Conservation (phyloP, 1,284 basidiomycete genomes). For the Sutorius eximius region DNA sequence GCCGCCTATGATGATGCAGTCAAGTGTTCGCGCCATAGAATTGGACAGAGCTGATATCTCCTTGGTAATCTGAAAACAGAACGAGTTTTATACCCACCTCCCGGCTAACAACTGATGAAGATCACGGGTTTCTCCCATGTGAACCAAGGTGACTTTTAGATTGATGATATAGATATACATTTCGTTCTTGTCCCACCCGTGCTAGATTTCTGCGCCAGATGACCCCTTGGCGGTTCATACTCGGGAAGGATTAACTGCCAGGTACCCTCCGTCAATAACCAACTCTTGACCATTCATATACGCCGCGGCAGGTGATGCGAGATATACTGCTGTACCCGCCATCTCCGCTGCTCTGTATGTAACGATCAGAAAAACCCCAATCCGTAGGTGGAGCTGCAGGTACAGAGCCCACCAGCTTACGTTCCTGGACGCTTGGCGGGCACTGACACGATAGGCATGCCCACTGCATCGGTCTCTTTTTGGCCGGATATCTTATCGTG, state of each 20-base stretch:
- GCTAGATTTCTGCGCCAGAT: neutral
- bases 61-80: neutral
- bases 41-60: neutral
- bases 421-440: slow-evolving; percentile 64
- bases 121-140: slow-evolving; percentile 3
- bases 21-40: slow-evolving; percentile 36
- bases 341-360: slow-evolving; percentile 65
- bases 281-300: slow-evolving; percentile 77
- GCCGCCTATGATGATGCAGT: slow-evolving; percentile 65
- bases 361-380: neutral
- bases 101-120: neutral
- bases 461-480: slow-evolving; percentile 50
- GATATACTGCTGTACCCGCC: slow-evolving; percentile 71
- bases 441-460: slow-evolving; percentile 55
- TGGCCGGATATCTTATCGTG: slow-evolving; percentile 47
- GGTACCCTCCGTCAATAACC: slow-evolving; percentile 69
- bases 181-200: neutral
- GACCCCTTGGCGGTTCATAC: slow-evolving; percentile 9
- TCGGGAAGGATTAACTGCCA: slow-evolving; percentile 65
- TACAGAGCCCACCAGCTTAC: slow-evolving; percentile 44
- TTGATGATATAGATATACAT: neutral
- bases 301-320: slow-evolving; percentile 66
- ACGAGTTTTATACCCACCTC: neutral
- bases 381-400: neutral
- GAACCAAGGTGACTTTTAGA: neutral